Base-by-base conservation (phyloP, 208 protist species). In the Trypanosomatidae sp. region DNA sequence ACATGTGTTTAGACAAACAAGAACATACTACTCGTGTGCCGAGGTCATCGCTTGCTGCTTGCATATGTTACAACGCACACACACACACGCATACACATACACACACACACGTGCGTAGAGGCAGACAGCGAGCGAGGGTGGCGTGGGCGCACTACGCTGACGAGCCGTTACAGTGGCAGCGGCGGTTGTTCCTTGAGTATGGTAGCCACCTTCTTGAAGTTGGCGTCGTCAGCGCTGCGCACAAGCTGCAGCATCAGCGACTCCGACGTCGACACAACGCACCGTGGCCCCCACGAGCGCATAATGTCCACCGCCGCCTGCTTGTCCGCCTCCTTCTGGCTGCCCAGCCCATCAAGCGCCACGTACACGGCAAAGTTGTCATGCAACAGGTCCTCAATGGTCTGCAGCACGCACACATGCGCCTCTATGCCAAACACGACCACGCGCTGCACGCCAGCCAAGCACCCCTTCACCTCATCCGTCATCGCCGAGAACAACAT, bases 351-450 rank as follows among this genome's bases (percentile, higher is more conserved):
- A 44, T 91, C 82, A 3, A 73, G 56, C 24, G 61, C 52, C 23
- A 91, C 52, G 19, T 76, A 33, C 16, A 87, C 82, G 10, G 59
- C 51, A 60, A 86, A 86, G 25, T 77, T 71, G 52, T 75, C 44
- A 32, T 85, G 70, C 24, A 91, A 51, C 35, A 91, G 56, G 8
- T 88, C 77, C 0, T 58, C 63, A 7, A 61, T 63, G 11, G 82
- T 91, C 53, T 88, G 77, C 33, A 85, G 56, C 16, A 91, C 57
- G 54, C 82, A 91, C 22, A 71, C 77, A 53, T 91, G 82, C 1
- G 53, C 71, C 51, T 91, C 82, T 33, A 91, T 83, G 46, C 82
- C 82, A 33, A 83, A 82, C 18, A 91, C 35, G 3, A 88, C 61
- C n/a, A 83, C 74, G 50, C 64, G 67, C 22, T 80, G 60, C 15